These are phyloP conservation scores for Pistacia integerrima DNA, from an alignment of 345 rosid species.

Conservation along the genomic window DNA sequence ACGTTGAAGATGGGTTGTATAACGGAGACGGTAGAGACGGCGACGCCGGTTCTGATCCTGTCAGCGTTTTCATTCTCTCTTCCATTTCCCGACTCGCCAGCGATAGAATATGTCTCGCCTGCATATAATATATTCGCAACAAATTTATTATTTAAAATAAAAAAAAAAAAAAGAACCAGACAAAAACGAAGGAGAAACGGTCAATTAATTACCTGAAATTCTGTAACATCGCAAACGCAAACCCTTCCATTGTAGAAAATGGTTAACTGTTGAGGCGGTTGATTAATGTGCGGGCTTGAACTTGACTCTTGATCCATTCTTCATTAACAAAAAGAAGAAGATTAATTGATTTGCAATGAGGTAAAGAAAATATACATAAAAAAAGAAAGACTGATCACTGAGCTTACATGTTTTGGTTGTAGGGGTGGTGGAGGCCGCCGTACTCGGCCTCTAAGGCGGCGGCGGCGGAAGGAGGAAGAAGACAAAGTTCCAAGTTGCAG, in stretches of 20 bases:
- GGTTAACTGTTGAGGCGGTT: conserved; percentile 33
- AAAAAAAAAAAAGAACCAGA: not conserved
- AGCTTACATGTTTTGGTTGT: conserved; percentile 14
- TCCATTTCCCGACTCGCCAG: conserved; percentile 32
- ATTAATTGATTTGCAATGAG: too few species aligned
- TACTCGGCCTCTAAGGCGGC: not conserved
- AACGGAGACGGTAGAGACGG: conserved; percentile 4
- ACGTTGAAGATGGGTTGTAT: conserved; percentile 12
- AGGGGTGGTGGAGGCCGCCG: conserved; percentile 6
- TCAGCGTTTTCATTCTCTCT: not conserved
- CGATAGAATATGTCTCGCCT: conserved; percentile 37
- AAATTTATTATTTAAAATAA: not conserved
- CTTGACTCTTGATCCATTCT: conserved; percentile 23
- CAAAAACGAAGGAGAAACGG: not conserved
- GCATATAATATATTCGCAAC: not conserved
- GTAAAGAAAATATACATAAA: too few species aligned
- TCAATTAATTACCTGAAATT: conserved; percentile 36
- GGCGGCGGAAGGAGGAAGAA: conserved; percentile 23
- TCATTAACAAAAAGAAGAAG: not conserved
- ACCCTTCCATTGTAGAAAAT: conserved; percentile 53
- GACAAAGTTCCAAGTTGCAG: conserved; percentile 51
- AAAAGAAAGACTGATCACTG: not conserved
- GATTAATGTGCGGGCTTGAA: conserved; percentile 21
- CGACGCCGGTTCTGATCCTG: not conserved
- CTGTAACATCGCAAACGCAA: conserved; percentile 48